A percentile compares a stretch with the other conserved stretches of the same genome.
phyloP scores from a whole-genome alignment of 768 basidiomycete species.

The Leucocoprinus leucothites region DNA sequence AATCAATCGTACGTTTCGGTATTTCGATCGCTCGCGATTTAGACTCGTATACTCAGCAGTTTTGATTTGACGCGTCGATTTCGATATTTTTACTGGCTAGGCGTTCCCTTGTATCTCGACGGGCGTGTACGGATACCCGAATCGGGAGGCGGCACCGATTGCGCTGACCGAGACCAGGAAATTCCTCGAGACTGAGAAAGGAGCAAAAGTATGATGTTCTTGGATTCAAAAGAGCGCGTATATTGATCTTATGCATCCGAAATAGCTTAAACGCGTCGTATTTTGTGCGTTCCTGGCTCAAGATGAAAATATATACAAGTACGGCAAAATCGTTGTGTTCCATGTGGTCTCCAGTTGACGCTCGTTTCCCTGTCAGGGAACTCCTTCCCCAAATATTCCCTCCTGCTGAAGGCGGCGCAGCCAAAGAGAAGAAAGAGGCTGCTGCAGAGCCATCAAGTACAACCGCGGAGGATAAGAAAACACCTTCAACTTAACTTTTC shows the following conservation, averaged over 20 bases:
- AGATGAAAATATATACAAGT: constrained; percentile 69
- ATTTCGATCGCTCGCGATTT: background rate
- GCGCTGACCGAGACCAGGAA: constrained; percentile 58
- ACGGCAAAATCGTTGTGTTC: constrained; percentile 22
- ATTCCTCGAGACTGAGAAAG: constrained; percentile 53
- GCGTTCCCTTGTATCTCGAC: constrained; percentile 83
- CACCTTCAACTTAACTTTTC: background rate
- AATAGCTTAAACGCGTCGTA: constrained; percentile 64
- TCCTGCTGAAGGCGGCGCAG: constrained; percentile 9
- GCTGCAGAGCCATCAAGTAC: background rate
- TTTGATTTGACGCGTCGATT: background rate
- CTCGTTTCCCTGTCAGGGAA: constrained; percentile 20
- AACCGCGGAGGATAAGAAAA: background rate
- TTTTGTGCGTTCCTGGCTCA: constrained; percentile 71
- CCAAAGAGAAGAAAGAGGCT: background rate
- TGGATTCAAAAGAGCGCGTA: background rate
- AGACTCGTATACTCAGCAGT: background rate
- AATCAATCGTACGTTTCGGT: constrained; percentile 56
- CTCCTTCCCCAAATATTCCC: constrained; percentile 70
- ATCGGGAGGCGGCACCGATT: constrained; percentile 66
- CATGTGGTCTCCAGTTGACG: background rate
- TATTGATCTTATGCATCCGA: background rate
- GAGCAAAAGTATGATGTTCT: constrained; percentile 38
- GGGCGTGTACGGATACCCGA: constrained; percentile 76
- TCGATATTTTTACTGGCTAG: constrained; percentile 29